Evolutionary conservation across 1,284 basidiomycete species (phyloP), one percentile per base, ranked within the genome.

Genomic region (Vanrija pseudolonga): DNA sequence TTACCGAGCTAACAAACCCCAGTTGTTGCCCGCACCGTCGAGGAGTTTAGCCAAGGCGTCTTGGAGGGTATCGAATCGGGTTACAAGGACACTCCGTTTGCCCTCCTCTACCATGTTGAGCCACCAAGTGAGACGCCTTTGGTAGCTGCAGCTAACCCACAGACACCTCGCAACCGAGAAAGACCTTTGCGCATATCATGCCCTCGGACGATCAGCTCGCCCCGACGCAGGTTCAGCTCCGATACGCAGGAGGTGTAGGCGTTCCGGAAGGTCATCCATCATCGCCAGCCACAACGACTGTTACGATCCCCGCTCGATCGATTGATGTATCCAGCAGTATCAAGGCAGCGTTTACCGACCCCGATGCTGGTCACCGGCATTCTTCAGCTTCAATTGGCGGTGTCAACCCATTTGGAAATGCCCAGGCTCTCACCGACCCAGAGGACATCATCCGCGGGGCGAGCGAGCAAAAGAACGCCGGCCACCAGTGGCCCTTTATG

Each of bases 71-170:
- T 73, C 1, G 45, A 57, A 5, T 45, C 53, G 14, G 67, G 67
- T 42, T 49, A 69, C 6, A 56, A 59, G 38, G 73, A 75, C 54
- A 61, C 63, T 2, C 73, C 73, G 0, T 75, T 75, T 43, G 73
- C 72, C 4, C 59, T 71, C 3, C 46, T 76, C 18, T 76, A 73
- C 50, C 64, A 71, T 23, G 68, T 73, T 24, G 62, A 66, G 24
- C 52, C 51, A 26, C 41, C 43, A 11, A 48, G 57, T 60, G 47
- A 55, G 14, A 11, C 24, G 14, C 15, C 1, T 4, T 2, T 23
- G 4, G 20, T 1, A 9, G 2, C 6, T 19, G 12, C 17, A 47
- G 41, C 15, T 28, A 5, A 41, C 7, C 28, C 17, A 2, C 26
- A 24, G 26, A 42, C 18, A 22, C 23, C 8, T 12, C 37, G 12